Percentiles rank a stretch among this genome's conserved stretches.
Evolutionary conservation across 441 rosid species (phyloP).

Genomic region (Populus hybrid): DNA sequence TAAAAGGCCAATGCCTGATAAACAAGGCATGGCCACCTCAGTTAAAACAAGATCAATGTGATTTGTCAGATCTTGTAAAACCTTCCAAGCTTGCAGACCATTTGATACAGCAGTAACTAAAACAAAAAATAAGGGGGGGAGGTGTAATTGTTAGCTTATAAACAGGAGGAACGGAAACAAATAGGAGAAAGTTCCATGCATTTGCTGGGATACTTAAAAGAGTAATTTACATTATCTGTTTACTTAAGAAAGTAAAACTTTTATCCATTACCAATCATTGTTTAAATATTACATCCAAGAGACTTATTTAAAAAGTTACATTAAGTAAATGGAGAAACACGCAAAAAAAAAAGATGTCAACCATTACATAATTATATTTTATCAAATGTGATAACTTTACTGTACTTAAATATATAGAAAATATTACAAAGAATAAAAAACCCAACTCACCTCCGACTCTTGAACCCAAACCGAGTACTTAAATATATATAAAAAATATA

Average conservation of each 20-base stretch:
- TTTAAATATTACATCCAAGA: background rate
- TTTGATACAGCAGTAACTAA: constrained; percentile 63
- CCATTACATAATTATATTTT: background rate
- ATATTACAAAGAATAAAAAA: too few species aligned
- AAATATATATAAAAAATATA: too few species aligned
- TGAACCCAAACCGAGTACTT: too few species aligned
- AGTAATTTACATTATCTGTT: background rate
- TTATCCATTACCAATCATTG: background rate
- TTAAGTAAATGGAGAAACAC: background rate
- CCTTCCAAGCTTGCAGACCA: constrained; percentile 72
- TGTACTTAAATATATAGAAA: background rate
- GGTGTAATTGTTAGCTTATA: background rate
- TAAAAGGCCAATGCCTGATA: constrained; percentile 67
- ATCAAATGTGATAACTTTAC: background rate
- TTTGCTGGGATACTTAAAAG: background rate
- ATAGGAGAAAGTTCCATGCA: background rate
- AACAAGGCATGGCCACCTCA: constrained; percentile 71
- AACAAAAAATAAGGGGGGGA: background rate
- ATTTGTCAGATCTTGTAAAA: constrained; percentile 55
- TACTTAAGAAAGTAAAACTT: background rate
- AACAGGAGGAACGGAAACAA: background rate
- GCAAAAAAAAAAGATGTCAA: background rate
- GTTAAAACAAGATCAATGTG: constrained; percentile 71
- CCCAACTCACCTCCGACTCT: too few species aligned
- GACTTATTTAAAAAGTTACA: background rate